Base-by-base conservation (phyloP, 2,329 filamentous ascomycete genomes). In the Phoma sp. region DNA sequence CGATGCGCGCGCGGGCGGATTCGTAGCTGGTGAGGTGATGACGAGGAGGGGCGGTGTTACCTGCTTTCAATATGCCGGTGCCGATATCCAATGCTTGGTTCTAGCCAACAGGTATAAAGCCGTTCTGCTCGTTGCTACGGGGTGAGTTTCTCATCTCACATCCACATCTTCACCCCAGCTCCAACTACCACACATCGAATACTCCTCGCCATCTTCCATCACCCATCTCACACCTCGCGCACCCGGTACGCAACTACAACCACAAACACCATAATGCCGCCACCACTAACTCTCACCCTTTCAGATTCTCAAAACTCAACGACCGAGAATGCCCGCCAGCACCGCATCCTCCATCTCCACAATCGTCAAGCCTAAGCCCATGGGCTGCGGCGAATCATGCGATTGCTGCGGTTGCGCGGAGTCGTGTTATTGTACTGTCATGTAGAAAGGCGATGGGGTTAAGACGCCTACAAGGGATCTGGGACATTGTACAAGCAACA, bases 351-450 rank as follows among this genome's bases (percentile, higher is more conserved):
- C 68, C 36, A 61, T 75, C 59, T 61, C 67, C 31, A 73, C 71
- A 56, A 75, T 75, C 67, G 54, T 75, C 63, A 75, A 74, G 69
- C 71, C 72, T 35, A 67, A 69, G 53, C 72, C 72, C 19, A 65
- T 72, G 51, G 60, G 65, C 31, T 76, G 73, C 55, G 73, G 73
- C 36, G 74, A 76, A 43, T 55, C 52, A 25, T 76, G 73, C 62
- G 73, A 73, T 19, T 76, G 73, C 70, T 76, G 73, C 58, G 73
- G 73, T 44, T 74, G 71, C 57, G 71, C 70, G 15, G 73, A 76
- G 55, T 73, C 71, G 19, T 76, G 73, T 62, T 71, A 62, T 63
- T 74, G 72, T 50, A 63, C 68, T 24, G 70, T 73, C 58, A 74
- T 73, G 69, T 72, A 65, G 59, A 59, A n/a, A 21, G 21, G 35